Conservation (phyloP, 2,329 filamentous ascomycete genomes). For the Penicillium freii region DNA sequence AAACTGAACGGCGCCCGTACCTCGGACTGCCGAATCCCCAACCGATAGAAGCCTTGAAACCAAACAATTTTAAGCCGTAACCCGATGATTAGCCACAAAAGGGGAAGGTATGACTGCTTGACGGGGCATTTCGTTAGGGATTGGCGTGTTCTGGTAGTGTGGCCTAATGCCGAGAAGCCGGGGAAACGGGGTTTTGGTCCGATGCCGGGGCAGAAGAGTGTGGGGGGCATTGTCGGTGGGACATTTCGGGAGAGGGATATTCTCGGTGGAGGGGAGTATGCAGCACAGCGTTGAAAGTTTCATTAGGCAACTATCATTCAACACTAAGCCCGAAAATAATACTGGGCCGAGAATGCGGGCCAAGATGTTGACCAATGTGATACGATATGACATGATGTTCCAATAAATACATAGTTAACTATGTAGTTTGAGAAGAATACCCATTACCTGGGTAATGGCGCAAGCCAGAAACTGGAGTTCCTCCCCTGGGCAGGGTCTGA, state of each 20-base stretch:
- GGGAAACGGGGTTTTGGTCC: not conserved
- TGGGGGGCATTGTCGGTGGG: not conserved
- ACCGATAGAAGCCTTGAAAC: not conserved
- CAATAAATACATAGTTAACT: no score
- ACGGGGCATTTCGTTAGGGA: not conserved
- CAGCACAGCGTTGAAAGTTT: not conserved
- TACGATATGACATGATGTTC: no score
- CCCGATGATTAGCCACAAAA: constrained; percentile 6
- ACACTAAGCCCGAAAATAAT: not conserved
- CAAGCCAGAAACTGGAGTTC: not conserved
- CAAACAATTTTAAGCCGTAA: not conserved
- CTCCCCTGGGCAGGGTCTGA: no score
- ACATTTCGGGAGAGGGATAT: not conserved
- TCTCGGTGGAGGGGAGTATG: not conserved
- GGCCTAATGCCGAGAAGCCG: not conserved
- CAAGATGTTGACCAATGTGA: not conserved
- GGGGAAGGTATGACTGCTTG: not conserved
- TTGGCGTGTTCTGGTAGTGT: not conserved
- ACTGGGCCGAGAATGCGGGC: not conserved
- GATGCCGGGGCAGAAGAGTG: not conserved
- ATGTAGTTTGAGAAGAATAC: no score
- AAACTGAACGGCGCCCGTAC: not conserved
- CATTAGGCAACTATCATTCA: not conserved
- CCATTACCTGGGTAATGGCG: no score
- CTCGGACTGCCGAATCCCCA: not conserved